These are phyloP conservation scores for Cyathus striatus DNA, from an alignment of 768 basidiomycete genomes.

Conservation along the genomic window DNA sequence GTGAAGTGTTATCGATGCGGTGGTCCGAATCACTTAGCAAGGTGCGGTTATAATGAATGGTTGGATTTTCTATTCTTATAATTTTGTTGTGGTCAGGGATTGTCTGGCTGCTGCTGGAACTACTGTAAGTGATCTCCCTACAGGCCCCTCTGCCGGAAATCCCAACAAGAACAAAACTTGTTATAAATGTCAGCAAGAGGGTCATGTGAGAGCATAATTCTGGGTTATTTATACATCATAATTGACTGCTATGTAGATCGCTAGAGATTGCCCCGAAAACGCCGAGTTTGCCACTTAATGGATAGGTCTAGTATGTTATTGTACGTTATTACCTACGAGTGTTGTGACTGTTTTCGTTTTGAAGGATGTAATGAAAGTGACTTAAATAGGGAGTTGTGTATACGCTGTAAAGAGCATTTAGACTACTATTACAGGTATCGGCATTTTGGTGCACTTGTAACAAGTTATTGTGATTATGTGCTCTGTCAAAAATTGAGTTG, in stretches of 20 bases:
- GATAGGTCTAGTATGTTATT: background rate
- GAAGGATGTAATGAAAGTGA: too few relatives aligned
- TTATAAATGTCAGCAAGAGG: slow-evolving; percentile 85
- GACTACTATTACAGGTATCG: too few relatives aligned
- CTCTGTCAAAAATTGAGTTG: too few relatives aligned
- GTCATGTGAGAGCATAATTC: slow-evolving; percentile 55
- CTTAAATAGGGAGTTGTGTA: too few relatives aligned
- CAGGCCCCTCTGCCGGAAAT: slow-evolving; percentile 35
- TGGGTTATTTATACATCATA: background rate
- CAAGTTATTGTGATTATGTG: too few relatives aligned
- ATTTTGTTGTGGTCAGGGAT: slow-evolving; percentile 47
- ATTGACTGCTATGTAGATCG: slow-evolving; percentile 37
- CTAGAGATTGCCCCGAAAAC: slow-evolving; percentile 59
- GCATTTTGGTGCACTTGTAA: too few relatives aligned
- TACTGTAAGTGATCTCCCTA: slow-evolving; percentile 39
- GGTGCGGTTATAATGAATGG: slow-evolving; percentile 30
- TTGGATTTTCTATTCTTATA: slow-evolving; percentile 4
- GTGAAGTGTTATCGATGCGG: slow-evolving; percentile 90
- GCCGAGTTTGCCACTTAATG: slow-evolving; percentile 44
- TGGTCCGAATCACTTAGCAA: slow-evolving; percentile 84
- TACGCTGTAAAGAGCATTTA: too few relatives aligned
- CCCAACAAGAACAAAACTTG: slow-evolving; percentile 71
- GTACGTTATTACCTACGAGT: too few relatives aligned
- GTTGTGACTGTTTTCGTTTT: too few relatives aligned
- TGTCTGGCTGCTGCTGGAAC: slow-evolving; percentile 73